phyloP scores from a whole-genome alignment of 164 flowering plant species.

The Vitis riparia region DNA sequence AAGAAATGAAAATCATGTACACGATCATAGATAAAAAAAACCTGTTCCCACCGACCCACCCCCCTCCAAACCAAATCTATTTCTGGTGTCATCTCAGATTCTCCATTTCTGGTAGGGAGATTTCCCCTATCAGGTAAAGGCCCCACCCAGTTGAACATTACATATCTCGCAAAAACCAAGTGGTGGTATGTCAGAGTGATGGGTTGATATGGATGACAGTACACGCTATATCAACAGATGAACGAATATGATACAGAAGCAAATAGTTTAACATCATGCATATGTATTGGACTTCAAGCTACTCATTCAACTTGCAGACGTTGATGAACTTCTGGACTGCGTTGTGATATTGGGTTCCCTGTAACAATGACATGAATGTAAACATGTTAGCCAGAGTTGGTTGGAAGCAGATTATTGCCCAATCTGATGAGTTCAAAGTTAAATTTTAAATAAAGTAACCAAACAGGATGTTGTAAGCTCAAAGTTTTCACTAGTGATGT shows the following conservation, averaged over 20 bases:
- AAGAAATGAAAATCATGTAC: no score
- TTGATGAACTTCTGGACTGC: slow-evolving; percentile 89
- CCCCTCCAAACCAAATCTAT: no score
- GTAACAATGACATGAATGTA: slow-evolving; percentile 14
- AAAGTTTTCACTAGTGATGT: no score
- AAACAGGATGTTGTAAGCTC: no score
- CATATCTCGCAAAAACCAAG: not conserved
- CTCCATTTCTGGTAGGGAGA: not conserved
- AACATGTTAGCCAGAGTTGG: not conserved
- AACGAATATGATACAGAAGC: not conserved
- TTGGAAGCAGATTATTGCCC: not conserved
- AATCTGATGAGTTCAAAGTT: not conserved
- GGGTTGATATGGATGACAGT: not conserved
- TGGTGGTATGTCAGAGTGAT: slow-evolving; percentile 3
- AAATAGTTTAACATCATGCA: no score
- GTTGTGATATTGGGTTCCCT: slow-evolving; percentile 97
- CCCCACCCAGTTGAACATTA: not conserved
- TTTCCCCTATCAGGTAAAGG: not conserved
- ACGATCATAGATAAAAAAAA: no score
- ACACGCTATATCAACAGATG: not conserved
- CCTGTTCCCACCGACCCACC: no score
- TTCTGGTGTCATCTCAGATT: no score
- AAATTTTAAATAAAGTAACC: not conserved
- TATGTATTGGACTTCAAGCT: slow-evolving; percentile 4
- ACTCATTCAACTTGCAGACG: slow-evolving; percentile 73